Conservation (phyloP, 2,329 filamentous ascomycete species). For the Didymella segeticola region DNA sequence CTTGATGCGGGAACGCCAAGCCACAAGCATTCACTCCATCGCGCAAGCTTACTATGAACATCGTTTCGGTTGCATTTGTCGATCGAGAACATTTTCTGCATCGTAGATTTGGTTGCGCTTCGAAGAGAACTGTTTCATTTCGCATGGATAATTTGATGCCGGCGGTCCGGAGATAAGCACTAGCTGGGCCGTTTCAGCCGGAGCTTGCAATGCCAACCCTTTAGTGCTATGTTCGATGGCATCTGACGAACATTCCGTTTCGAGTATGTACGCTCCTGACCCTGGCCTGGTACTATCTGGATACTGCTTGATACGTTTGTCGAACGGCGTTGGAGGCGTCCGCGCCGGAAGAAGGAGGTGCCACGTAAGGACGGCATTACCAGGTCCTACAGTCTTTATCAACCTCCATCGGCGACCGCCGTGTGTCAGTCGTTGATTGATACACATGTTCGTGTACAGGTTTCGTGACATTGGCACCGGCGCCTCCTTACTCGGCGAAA, state of each 20-base stretch:
- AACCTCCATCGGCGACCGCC: constrained; percentile 1
- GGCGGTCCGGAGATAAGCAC: constrained; percentile 19
- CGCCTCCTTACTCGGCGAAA: constrained; percentile 61
- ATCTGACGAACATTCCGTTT: constrained; percentile 32
- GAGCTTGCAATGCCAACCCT: constrained; percentile 45
- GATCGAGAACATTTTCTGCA: neutral
- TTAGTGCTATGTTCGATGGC: constrained; percentile 44
- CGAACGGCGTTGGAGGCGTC: neutral
- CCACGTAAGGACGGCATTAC: neutral
- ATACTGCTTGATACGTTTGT: neutral
- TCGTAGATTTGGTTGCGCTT: neutral
- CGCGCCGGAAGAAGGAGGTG: neutral
- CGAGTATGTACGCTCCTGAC: constrained; percentile 23
- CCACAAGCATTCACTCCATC: constrained; percentile 5
- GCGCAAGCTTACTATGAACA: neutral
- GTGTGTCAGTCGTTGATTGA: neutral
- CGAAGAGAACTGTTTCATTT: neutral
- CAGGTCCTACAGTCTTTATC: neutral
- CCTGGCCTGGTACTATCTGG: neutral
- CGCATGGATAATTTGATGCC: neutral
- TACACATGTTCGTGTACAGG: neutral
- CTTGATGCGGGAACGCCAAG: constrained; percentile 11
- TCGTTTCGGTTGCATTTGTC: neutral
- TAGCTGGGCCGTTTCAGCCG: constrained; percentile 29
- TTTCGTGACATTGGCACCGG: neutral